Evolutionary conservation across 345 rosid species (phyloP), one percentile per base, ranked within the genome.

Genomic region (Salix arbutifolia): DNA sequence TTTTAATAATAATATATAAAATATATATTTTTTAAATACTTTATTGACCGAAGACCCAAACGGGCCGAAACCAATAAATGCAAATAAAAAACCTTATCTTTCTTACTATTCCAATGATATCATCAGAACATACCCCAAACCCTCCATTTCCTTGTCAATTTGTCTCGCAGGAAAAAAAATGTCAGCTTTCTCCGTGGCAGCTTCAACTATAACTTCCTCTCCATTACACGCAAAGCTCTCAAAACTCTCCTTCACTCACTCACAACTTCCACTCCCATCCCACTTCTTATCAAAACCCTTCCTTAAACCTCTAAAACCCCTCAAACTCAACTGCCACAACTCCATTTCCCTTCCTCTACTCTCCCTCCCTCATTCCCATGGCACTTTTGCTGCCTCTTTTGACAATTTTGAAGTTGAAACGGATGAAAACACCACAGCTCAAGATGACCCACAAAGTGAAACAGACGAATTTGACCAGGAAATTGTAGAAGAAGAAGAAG

Each of bases 241-340:
- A 77, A 74, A 71, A 38, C 73, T 78, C 62, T 75, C 81, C 16
- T 78, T 67, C 75, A 48, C 72, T 75, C 67, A 26, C 67, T 64
- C 81, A 26, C 67, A 72, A 33, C 65, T 67, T 28, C 68, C 58
- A 58, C 48, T 70, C 74, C 56, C 81, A 74, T 78, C 80, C 80
- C 58, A 74, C 14, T 75, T 71, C 79, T 72, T 38, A 66, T 78
- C 72, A 9, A 78, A 78, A 21, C 66, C 86, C 30, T 76, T 44
- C 60, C 69, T 67, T 71, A 77, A 74, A 70, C 83, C 69, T 53
- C 81, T 82, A 42, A 86, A 86, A 53, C 83, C 90, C 48, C 73
- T 88, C 70, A 84, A 83, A 42, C 83, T 88, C 86, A 77, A 77
- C 53, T 67, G 72, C 79, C 78, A 83, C 66, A 30, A 74, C 86